These are phyloP conservation scores for Arthrobotrys sinensis DNA, from an alignment of 2,329 filamentous ascomycete genomes.

Conservation along the genomic window DNA sequence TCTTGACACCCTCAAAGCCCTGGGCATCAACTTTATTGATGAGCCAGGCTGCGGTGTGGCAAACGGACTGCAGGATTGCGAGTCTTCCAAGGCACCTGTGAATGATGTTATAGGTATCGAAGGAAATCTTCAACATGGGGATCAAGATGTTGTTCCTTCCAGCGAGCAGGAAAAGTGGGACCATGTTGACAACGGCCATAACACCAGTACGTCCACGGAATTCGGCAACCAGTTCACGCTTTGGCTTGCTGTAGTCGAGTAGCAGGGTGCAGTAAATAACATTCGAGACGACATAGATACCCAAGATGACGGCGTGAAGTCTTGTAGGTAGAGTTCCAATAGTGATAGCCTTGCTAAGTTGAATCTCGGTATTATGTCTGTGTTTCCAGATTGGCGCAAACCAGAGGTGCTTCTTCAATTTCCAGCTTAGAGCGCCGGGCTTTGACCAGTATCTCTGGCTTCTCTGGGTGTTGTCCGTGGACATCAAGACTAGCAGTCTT, in stretches of 20 bases:
- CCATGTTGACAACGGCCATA: constrained; percentile 88
- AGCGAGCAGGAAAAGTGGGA: constrained; percentile 89
- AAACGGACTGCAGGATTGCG: constrained; percentile 77
- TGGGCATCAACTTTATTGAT: constrained; percentile 78
- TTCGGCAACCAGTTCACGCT: constrained; percentile 80
- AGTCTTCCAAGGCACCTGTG: constrained; percentile 87
- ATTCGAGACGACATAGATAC: constrained; percentile 75
- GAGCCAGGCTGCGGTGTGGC: constrained; percentile 81
- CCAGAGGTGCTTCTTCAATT: constrained; percentile 75
- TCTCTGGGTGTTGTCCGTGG: constrained; percentile 42
- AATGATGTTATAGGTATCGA: constrained; percentile 94
- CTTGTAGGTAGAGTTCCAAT: constrained; percentile 83
- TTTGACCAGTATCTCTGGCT: constrained; percentile 65
- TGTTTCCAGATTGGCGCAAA: constrained; percentile 81
- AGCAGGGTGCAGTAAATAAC: constrained; percentile 74
- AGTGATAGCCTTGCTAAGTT: constrained; percentile 77
- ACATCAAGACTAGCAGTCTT: constrained; percentile 54
- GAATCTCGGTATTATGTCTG: constrained; percentile 82
- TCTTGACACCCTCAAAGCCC: constrained; percentile 74
- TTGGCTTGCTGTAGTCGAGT: constrained; percentile 74
- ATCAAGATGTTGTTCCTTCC: constrained; percentile 96
- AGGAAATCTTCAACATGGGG: constrained; percentile 83
- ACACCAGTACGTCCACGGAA: constrained; percentile 88
- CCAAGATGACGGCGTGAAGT: constrained; percentile 74
- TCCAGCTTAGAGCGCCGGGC: constrained; percentile 45